Conservation (phyloP, 768 basidiomycete species). For the Kwoniella dejecticola region DNA sequence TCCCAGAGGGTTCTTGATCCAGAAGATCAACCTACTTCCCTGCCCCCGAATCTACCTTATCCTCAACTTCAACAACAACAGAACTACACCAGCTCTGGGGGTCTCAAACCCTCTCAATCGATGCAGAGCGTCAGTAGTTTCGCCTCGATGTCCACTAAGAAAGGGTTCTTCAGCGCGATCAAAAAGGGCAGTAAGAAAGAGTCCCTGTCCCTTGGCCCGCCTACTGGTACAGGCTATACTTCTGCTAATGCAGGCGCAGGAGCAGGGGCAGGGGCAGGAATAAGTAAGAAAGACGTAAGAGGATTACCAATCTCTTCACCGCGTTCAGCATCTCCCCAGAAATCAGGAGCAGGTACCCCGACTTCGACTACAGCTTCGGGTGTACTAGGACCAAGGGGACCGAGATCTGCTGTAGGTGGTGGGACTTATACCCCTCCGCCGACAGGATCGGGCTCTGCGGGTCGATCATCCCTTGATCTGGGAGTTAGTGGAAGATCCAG, state of each 20-base stretch:
- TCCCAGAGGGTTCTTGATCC: slow-evolving; percentile 45
- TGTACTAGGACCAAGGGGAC: slow-evolving; percentile 40
- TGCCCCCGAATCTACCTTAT: slow-evolving; percentile 48
- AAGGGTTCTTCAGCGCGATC: slow-evolving; percentile 44
- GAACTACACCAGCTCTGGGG: slow-evolving; percentile 16
- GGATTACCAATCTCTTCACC: slow-evolving; percentile 46
- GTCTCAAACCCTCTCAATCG: slow-evolving; percentile 37
- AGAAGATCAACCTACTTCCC: slow-evolving; percentile 37
- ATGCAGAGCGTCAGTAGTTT: slow-evolving; percentile 42
- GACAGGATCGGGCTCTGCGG: not conserved
- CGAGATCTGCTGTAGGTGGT: slow-evolving; percentile 13
- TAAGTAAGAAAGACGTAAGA: slow-evolving; percentile 43
- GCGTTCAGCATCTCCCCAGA: slow-evolving; percentile 12
- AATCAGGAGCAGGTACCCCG: too few species aligned
- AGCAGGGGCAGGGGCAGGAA: not conserved
- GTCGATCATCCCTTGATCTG: not conserved
- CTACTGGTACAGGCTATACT: not conserved
- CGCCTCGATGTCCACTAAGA: slow-evolving; percentile 21
- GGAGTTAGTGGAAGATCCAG: slow-evolving; percentile 21
- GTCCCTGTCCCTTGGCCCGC: slow-evolving; percentile 27
- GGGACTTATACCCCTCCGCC: slow-evolving; percentile 35
- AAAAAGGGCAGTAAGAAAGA: slow-evolving; percentile 41
- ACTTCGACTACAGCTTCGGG: too few species aligned
- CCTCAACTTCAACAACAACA: slow-evolving; percentile 47
- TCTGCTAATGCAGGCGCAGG: not conserved